Conservation (phyloP, 129 eudicot species). For the Rutidosis leptorrhynchoides region DNA sequence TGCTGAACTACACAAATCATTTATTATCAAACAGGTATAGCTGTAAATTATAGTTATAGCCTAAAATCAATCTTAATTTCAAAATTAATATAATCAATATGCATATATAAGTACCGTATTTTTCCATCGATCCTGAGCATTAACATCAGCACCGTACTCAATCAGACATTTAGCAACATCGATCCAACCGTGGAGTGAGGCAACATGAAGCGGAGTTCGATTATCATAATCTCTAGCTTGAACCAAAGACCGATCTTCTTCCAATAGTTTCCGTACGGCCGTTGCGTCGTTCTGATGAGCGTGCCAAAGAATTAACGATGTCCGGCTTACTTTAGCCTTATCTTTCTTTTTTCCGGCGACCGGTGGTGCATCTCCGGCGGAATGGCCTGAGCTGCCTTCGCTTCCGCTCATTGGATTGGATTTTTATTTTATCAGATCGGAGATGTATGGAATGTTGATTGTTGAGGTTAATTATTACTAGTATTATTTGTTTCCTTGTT, state of each 20-base stretch:
- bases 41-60: not conserved
- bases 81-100: not conserved
- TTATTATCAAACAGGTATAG: not conserved
- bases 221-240: constrained; percentile 83
- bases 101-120: constrained; percentile 61
- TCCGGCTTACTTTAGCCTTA: constrained; percentile 80
- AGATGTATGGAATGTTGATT: constrained; percentile 2
- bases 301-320: constrained; percentile 90
- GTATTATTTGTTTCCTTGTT: not conserved
- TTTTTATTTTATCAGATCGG: constrained; percentile 28
- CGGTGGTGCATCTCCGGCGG: constrained; percentile 40
- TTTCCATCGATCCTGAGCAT: constrained; percentile 96
- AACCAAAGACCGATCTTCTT: constrained; percentile 74
- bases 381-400: constrained; percentile 74
- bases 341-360: constrained; percentile 55
- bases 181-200: constrained; percentile 89
- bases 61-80: not conserved
- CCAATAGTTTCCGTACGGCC: constrained; percentile 71
- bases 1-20: constrained; percentile 6
- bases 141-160: constrained; percentile 82
- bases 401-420: constrained; percentile 61
- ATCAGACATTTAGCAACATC: constrained; percentile 76
- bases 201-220: constrained; percentile 93
- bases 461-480: constrained; percentile 19
- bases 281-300: constrained; percentile 79